A percentile compares a stretch with the other conserved stretches of the same genome.
phyloP scores from a whole-genome alignment of 176 grass and related monocot species.

The Oryza punctata region DNA sequence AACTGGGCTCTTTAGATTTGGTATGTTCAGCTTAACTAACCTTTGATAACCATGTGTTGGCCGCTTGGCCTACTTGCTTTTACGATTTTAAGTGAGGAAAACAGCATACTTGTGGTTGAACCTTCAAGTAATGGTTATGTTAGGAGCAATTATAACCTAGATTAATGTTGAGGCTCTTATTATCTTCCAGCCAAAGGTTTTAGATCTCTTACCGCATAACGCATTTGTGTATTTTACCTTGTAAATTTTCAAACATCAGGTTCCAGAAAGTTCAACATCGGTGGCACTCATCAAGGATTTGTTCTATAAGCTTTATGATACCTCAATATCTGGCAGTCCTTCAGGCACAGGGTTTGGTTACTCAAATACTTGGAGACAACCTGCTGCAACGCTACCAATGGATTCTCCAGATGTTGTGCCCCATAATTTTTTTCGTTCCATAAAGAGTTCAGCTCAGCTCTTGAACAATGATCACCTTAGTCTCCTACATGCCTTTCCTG shows the following conservation, averaged over 20 bases:
- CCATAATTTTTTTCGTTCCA: slow-evolving; percentile 37
- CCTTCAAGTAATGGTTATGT: slow-evolving; percentile 5
- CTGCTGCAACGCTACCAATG: slow-evolving; percentile 1
- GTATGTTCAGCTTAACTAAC: slow-evolving; percentile 39
- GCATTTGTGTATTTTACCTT: not conserved
- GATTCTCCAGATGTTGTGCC: slow-evolving; percentile 19
- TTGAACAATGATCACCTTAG: slow-evolving; percentile 33
- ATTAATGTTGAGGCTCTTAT: slow-evolving; percentile 13
- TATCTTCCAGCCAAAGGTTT: slow-evolving; percentile 12
- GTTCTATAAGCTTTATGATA: slow-evolving; percentile 48
- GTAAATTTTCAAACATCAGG: slow-evolving; percentile 45
- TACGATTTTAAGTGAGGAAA: slow-evolving; percentile 18
- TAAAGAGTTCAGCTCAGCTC: slow-evolving; percentile 36
- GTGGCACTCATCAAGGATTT: slow-evolving; percentile 62
- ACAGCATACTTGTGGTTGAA: not conserved
- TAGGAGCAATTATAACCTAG: not conserved
- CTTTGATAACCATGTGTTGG: not conserved
- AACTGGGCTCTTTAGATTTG: slow-evolving; percentile 67
- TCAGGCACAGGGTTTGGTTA: slow-evolving; percentile 35
- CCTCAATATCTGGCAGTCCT: slow-evolving; percentile 25
- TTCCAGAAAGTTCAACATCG: slow-evolving; percentile 50
- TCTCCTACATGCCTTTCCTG: slow-evolving; percentile 32
- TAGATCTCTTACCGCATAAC: slow-evolving; percentile 22
- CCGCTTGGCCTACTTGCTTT: not conserved
- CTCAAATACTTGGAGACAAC: slow-evolving; percentile 34